Evolutionary conservation across 371 early-diverging fungal species (phyloP), one percentile per base, ranked within the genome.

Genomic region (Rhizomucor miehei): DNA sequence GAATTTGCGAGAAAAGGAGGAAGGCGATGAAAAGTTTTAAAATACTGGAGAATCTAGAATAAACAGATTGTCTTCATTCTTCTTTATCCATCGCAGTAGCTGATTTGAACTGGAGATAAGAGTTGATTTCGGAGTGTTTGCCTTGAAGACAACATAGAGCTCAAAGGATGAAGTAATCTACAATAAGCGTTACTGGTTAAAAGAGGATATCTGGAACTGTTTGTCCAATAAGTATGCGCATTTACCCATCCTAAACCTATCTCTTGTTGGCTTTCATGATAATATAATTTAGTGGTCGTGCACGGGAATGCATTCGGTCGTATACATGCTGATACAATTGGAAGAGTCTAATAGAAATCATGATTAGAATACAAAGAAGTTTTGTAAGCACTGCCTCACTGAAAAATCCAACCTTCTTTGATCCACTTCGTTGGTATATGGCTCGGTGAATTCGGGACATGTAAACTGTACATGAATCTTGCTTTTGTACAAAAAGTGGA

Each of bases 401-500:
- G 3, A 41, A 6, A 4, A 19, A 3, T 6, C 19, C 5, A 3
- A 41, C 41, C 41, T 63, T 64, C 67, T 71, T 53, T 61, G 69
- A 25, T 75, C 67, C 0, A 52, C 40, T 11, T 69, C 65, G 12
- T 70, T 67, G 0, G 65, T 62, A 63, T 84, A 85, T 0, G 75
- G 71, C 10, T 72, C 81, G 20, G 60, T 70, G 29, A 79, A 70
- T n/a, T 73, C 77, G 1, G 88, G 83, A 57, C 78, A 79, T 11
- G 88, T 86, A 66, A 85, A 87, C 65, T 90, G 91, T 10, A 85
- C 76, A 44, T 82, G 73, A 1, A 67, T 51, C 46, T 82, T 84
- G 25, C 89, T 86, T 61, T 87, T 85, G 73, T 85, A 89, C 43
- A 89, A 57, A 59, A 90, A 91, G 62, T 91, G 92, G 6, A 87